These are phyloP conservation scores for Russula lepida DNA, from an alignment of 768 basidiomycete genomes.

Conservation along the genomic window DNA sequence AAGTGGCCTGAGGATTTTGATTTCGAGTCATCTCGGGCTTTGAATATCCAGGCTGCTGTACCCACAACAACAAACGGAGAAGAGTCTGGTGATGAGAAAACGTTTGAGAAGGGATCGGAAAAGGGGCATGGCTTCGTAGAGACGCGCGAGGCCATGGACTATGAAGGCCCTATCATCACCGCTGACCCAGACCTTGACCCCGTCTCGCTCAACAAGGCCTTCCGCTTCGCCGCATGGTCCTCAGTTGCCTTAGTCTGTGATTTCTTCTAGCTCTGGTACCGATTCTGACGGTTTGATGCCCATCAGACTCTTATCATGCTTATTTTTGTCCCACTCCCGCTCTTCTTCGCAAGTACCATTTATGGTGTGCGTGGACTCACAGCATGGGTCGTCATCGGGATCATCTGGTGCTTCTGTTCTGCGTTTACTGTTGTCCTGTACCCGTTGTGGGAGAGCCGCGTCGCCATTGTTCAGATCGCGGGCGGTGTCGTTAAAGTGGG, in stretches of 20 bases:
- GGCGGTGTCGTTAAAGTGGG: conserved; percentile 58
- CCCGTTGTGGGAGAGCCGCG: conserved; percentile 78
- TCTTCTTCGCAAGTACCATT: conserved; percentile 76
- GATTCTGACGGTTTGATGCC: not conserved
- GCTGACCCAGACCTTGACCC: conserved; percentile 55
- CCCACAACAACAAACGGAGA: conserved; percentile 19
- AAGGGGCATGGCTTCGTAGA: conserved; percentile 29
- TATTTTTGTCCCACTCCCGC: conserved; percentile 71
- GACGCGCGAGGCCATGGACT: conserved; percentile 19
- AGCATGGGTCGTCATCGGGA: conserved; percentile 75
- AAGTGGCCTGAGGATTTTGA: conserved; percentile 79
- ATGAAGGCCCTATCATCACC: conserved; percentile 30
- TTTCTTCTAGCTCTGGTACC: conserved; percentile 1
- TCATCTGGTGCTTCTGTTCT: conserved; percentile 79
- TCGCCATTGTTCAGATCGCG: conserved; percentile 49
- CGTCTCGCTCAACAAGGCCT: conserved; percentile 59
- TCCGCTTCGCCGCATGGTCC: conserved; percentile 71
- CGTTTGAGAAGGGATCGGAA: conserved; percentile 30
- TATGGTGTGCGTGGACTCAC: conserved; percentile 57
- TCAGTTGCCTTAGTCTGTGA: conserved; percentile 53
- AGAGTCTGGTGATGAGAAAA: conserved; percentile 22
- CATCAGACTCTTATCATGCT: conserved; percentile 52
- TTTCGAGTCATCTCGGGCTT: conserved; percentile 69
- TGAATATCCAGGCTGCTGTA: conserved; percentile 42
- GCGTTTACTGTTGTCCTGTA: conserved; percentile 71